A percentile compares a stretch with the other conserved stretches of the same genome.
Conservation (phyloP, 805 yeast genomes). For the Saccharomycopsis capsularis region DNA sequence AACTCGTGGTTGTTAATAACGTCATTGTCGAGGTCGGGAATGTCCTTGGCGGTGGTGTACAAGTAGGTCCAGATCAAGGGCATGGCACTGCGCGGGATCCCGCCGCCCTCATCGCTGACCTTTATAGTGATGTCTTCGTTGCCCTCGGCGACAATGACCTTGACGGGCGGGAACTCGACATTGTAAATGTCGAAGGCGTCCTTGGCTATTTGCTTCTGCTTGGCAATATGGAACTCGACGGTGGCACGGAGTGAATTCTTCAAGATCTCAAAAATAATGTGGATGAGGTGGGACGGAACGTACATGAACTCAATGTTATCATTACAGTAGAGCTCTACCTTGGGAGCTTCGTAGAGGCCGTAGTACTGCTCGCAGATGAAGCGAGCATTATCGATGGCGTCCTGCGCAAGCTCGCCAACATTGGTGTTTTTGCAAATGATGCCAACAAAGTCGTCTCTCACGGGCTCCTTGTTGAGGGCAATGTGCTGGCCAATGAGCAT, state of each 20-base stretch:
- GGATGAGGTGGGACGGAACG: conserved; percentile 88
- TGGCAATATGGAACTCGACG: conserved; percentile 67
- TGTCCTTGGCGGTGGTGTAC: conserved; percentile 76
- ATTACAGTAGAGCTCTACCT: conserved; percentile 71
- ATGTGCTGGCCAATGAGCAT: conserved; percentile 94
- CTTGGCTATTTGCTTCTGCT: conserved; percentile 34
- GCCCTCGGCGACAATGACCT: conserved; percentile 82
- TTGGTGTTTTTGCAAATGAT: conserved; percentile 82
- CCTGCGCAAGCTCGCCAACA: conserved; percentile 74
- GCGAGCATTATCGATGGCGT: conserved; percentile 84
- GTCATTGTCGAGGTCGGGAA: conserved; percentile 53
- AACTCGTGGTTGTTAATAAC: conserved; percentile 42
- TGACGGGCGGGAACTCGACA: conserved; percentile 72
- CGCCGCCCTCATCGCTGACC: conserved; percentile 91
- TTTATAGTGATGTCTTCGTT: conserved; percentile 86
- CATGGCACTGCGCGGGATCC: conserved; percentile 76
- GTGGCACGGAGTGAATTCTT: conserved; percentile 86
- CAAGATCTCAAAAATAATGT: conserved; percentile 82
- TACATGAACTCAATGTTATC: conserved; percentile 77
- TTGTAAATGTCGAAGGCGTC: conserved; percentile 41
- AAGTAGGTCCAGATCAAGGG: conserved; percentile 88
- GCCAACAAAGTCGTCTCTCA: conserved; percentile 69
- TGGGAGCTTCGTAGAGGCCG: conserved; percentile 80
- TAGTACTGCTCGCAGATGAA: conserved; percentile 89
- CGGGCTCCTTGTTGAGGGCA: conserved; percentile 67